Percentiles rank a stretch among this genome's conserved stretches.
phyloP scores from a whole-genome alignment of 257 asterid species.

The Fraxinus cuspidata region DNA sequence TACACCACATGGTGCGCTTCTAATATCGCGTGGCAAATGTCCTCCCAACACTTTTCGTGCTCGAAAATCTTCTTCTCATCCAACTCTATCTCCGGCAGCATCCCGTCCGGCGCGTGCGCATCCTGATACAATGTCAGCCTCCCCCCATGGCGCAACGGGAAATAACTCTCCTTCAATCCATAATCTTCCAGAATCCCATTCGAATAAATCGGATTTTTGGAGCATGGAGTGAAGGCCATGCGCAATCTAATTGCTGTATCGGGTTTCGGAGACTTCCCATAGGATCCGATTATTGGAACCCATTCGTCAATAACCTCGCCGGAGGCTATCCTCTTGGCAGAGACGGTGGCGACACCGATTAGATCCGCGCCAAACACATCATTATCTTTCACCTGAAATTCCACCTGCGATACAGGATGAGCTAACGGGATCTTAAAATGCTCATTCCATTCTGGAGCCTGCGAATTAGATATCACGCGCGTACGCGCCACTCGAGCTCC shows the following conservation, averaged over 20 bases:
- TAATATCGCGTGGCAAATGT: slow-evolving; percentile 69
- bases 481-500: slow-evolving; percentile 90
- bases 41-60: slow-evolving; percentile 78
- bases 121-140: slow-evolving; percentile 71
- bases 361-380: slow-evolving; percentile 88
- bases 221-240: slow-evolving; percentile 62
- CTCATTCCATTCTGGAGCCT: slow-evolving; percentile 83
- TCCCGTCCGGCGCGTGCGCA: slow-evolving; percentile 69
- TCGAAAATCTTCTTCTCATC: slow-evolving; percentile 40
- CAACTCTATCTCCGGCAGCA: slow-evolving; percentile 60
- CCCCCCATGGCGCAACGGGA: slow-evolving; percentile 78
- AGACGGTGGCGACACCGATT: slow-evolving; percentile 66
- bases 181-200: slow-evolving; percentile 48
- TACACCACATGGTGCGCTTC: slow-evolving; percentile 82
- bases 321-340: slow-evolving; percentile 54
- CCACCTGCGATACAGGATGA: slow-evolving; percentile 81
- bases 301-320: slow-evolving; percentile 77
- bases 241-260: slow-evolving; percentile 60
- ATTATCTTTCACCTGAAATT: slow-evolving; percentile 84
- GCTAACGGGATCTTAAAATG: slow-evolving; percentile 77
- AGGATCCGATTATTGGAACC: slow-evolving; percentile 68
- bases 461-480: slow-evolving; percentile 72
- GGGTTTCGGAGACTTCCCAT: slow-evolving; percentile 71
- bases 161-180: slow-evolving; percentile 66
- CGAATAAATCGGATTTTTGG: slow-evolving; percentile 40